Base-by-base conservation (phyloP, 257 asterid genomes). In the Gentiana dahurica region DNA sequence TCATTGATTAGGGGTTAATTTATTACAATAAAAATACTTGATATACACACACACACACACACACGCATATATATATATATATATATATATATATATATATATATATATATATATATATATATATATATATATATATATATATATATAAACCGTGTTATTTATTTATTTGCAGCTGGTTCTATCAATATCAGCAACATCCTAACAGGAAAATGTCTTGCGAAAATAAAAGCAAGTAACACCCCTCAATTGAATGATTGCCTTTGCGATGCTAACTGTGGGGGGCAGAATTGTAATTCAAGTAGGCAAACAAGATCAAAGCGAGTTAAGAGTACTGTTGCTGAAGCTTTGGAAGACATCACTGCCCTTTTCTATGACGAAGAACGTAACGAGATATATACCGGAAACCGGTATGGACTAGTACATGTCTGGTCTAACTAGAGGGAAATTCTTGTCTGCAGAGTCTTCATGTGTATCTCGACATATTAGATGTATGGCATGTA, bases 281-380 rank as follows among this genome's bases (percentile, higher is more conserved):
- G 95, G 37, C 74, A 67, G 62, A 73, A 53, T 10, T 86, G 96
- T 85, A 79, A 70, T 55, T 54, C 93, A 3, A 69, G 65, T 67
- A 82, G 70, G 72, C 79, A 78, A 32, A 65, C 57, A 46, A 76
- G 70, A 55, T 76, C 81, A 71, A 71, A 88, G 43, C 69, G 74
- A 65, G 73, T 74, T 7, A 71, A 78, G 70, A 83, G 89, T 81
- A 81, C 78, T 0, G 95, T 78, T 24, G 93, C 84, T 3, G 97
- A 92, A 65, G 99, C 99, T 12, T 74, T 92, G 66, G 95, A 92
- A 64, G 99, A 88, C 57, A 88, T 88, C 69, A 92, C 99, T 10
- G 94, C 97, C 47, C 93, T 92, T 63, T 92, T 83, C 79, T 92
- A 92, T 7, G 93, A 92, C 39, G 99, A 92, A 76, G 99, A 92